These are phyloP conservation scores for Pyrenophora teres DNA, from an alignment of 2,329 filamentous ascomycete genomes.

Conservation along the genomic window DNA sequence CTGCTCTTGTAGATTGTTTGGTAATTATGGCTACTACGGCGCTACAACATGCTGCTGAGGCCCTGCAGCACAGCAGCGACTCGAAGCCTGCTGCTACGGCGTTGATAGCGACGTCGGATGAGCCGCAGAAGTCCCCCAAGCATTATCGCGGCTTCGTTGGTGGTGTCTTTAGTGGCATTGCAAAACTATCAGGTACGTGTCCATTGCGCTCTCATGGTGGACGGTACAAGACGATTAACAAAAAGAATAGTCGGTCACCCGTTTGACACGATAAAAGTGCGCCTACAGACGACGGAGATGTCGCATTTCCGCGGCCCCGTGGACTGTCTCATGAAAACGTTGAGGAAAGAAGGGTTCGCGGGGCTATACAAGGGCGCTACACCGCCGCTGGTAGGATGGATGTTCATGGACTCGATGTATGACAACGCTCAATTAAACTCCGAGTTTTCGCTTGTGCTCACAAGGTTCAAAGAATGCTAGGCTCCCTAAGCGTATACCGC, in stretches of 20 bases:
- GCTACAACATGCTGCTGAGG: slow-evolving; percentile 27
- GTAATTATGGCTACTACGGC: slow-evolving; percentile 1
- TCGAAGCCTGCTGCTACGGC: slow-evolving; percentile 30
- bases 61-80: slow-evolving; percentile 14
- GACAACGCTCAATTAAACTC: slow-evolving; percentile 12
- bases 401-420: slow-evolving; percentile 88
- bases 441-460: slow-evolving; percentile 8
- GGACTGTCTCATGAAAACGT: slow-evolving; percentile 81
- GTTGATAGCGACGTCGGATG: slow-evolving; percentile 35
- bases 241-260: slow-evolving; percentile 61
- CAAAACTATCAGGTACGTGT: slow-evolving; percentile 77
- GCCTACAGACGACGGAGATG: slow-evolving; percentile 81
- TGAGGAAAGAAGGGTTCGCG: slow-evolving; percentile 80
- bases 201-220: not conserved
- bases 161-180: slow-evolving; percentile 92
- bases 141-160: slow-evolving; percentile 97
- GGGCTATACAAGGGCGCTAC: slow-evolving; percentile 95
- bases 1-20: not conserved
- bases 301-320: slow-evolving; percentile 83
- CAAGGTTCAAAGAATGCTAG: slow-evolving; percentile 69
- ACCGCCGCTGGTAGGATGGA: slow-evolving; percentile 93
- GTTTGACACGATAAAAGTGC: slow-evolving; percentile 97
- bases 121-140: slow-evolving; percentile 44
- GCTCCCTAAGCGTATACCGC: slow-evolving; percentile 87
- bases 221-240: slow-evolving; percentile 18